phyloP scores from a whole-genome alignment of 805 yeast genomes.

The Yamadazyma phyllophila region DNA sequence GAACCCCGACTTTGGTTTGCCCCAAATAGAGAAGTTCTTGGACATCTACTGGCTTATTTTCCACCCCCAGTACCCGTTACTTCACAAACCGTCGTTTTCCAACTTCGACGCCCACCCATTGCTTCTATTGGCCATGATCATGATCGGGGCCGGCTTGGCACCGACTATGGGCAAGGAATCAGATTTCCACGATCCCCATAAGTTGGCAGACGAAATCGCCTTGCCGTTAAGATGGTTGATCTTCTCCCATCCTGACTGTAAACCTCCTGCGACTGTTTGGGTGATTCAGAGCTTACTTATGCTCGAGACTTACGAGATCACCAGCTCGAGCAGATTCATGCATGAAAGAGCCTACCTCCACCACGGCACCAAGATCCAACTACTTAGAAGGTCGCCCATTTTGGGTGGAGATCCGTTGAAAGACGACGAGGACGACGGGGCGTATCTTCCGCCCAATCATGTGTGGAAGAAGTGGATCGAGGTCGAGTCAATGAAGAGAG shows the following conservation, averaged over 20 bases:
- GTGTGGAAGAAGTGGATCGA: slow-evolving; percentile 37
- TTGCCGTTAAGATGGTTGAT: slow-evolving; percentile 65
- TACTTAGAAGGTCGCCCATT: slow-evolving; percentile 24
- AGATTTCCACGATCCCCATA: slow-evolving; percentile 17
- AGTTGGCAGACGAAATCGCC: slow-evolving; percentile 47
- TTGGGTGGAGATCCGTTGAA: slow-evolving; percentile 42
- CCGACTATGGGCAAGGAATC: slow-evolving; percentile 21
- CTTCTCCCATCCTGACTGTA: slow-evolving; percentile 64
- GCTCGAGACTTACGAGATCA: slow-evolving; percentile 72
- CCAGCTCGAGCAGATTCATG: slow-evolving; percentile 56
- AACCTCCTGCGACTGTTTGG: slow-evolving; percentile 72
- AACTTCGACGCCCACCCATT: slow-evolving; percentile 47
- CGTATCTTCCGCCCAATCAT: slow-evolving; percentile 15
- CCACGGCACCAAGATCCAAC: slow-evolving; percentile 62
- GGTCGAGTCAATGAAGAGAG: slow-evolving; percentile 34
- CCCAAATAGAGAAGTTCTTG: slow-evolving; percentile 19
- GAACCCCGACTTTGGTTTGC: slow-evolving; percentile 17
- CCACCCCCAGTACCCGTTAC: slow-evolving; percentile 56
- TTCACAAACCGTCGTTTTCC: slow-evolving; percentile 58
- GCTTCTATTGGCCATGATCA: slow-evolving; percentile 51
- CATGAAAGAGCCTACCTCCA: slow-evolving; percentile 84
- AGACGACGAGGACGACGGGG: slow-evolving; percentile 21
- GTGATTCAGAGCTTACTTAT: slow-evolving; percentile 67
- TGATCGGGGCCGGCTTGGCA: slow-evolving; percentile 50
- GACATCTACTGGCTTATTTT: slow-evolving; percentile 53